Evolutionary conservation across 2,329 filamentous ascomycete species (phyloP), one percentile per base, ranked within the genome.

Genomic region (Emergomyces orientalis): DNA sequence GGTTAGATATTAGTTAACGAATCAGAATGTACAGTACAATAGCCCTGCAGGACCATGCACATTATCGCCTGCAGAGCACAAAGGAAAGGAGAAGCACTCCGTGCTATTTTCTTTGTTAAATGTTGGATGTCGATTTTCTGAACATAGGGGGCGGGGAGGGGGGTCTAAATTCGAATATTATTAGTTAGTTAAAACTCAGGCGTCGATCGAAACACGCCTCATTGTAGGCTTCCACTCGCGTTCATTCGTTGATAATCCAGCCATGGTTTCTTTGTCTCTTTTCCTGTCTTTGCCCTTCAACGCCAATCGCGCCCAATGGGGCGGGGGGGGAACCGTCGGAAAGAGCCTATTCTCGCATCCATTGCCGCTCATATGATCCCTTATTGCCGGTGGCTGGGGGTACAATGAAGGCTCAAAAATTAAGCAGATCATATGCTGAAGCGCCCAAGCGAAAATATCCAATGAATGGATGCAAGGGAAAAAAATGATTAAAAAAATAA

Each of bases 401-500:
- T n/a, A n/a, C n/a, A n/a, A n/a, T n/a, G n/a, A n/a, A n/a, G n/a
- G n/a, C n/a, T n/a, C n/a, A 25, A 39, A 41, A 25, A 2, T 14
- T 17, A 34, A 41, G 27, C 41, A 14, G 27, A 27, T 4, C 1
- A n/a, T n/a, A n/a, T n/a, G n/a, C n/a, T n/a, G n/a, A n/a, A n/a
- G n/a, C n/a, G n/a, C n/a, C n/a, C n/a, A n/a, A n/a, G n/a, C n/a
- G n/a, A n/a, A n/a, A n/a, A n/a, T n/a, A n/a, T n/a, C n/a, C n/a
- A n/a, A n/a, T n/a, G n/a, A n/a, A n/a, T n/a, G n/a, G n/a, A n/a
- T n/a, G n/a, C n/a, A n/a, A n/a, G n/a, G n/a, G 27, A 39, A 13
- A 41, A 41, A 41, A 54, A 34, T 30, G 19, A 45, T 56, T 32
- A 58, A 59, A 61, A 71, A 69, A 51, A 52, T n/a, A 39, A 32